Evolutionary conservation across 2,329 filamentous ascomycete species (phyloP).

Genomic region (Didymella keratinophila): DNA sequence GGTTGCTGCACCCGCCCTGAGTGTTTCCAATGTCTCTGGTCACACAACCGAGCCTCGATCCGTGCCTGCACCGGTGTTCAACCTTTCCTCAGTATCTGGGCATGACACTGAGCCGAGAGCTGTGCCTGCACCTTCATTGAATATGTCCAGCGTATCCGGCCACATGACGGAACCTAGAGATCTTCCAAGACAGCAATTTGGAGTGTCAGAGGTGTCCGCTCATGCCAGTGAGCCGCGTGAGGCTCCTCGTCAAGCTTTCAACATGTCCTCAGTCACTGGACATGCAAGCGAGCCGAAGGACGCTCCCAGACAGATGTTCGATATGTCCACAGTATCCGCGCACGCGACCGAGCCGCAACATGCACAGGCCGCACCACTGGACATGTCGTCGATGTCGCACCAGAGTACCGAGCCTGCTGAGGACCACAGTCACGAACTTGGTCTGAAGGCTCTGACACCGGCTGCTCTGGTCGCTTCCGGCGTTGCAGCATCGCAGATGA

Average conservation of each 20-base stretch:
- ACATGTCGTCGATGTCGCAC: slow-evolving; percentile 37
- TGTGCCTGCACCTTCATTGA: slow-evolving; percentile 26
- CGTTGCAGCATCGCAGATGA: slow-evolving; percentile 37
- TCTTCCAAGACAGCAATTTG: slow-evolving; percentile 29
- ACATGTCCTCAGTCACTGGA: slow-evolving; percentile 16
- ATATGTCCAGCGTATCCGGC: slow-evolving; percentile 34
- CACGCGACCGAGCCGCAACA: slow-evolving; percentile 40
- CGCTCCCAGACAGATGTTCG: slow-evolving; percentile 24
- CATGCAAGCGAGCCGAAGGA: slow-evolving; percentile 30
- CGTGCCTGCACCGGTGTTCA: slow-evolving; percentile 23
- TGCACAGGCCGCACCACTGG: slow-evolving; percentile 14
- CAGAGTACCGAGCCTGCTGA: slow-evolving; percentile 42
- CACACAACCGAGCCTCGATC: slow-evolving; percentile 37
- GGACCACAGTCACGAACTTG: slow-evolving; percentile 6
- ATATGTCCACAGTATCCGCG: slow-evolving; percentile 34
- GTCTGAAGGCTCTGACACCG: slow-evolving; percentile 27
- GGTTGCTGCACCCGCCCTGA: slow-evolving; percentile 22
- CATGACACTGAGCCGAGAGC: slow-evolving; percentile 34
- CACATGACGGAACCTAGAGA: slow-evolving; percentile 40
- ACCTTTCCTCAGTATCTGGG: slow-evolving; percentile 33
- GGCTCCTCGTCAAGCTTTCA: slow-evolving; percentile 26
- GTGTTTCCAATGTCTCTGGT: slow-evolving; percentile 30
- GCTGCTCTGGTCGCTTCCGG: slow-evolving; percentile 39
- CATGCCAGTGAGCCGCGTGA: slow-evolving; percentile 31
- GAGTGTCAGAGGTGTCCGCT: slow-evolving; percentile 34